A percentile compares a stretch with the other conserved stretches of the same genome.
Conservation (phyloP, 164 flowering plant genomes). For the Warburgia ugandensis region DNA sequence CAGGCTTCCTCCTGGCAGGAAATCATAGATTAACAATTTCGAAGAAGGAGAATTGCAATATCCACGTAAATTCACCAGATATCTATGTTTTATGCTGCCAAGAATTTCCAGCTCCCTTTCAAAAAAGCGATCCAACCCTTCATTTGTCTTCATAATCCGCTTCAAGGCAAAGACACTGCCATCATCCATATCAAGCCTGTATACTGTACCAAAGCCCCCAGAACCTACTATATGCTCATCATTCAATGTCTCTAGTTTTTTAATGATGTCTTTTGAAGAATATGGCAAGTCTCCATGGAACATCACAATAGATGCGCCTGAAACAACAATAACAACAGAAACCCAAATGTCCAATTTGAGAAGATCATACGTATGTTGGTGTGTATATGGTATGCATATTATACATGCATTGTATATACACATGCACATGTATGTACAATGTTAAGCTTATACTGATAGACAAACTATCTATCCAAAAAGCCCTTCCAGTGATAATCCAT, state of each 20-base stretch:
- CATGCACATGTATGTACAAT: background rate
- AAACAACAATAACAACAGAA: constrained; percentile 16
- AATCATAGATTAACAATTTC: constrained; percentile 86
- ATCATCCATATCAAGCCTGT: constrained; percentile 96
- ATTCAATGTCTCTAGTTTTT: constrained; percentile 70
- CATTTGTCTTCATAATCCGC: constrained; percentile 78
- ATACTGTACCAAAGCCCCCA: constrained; percentile 96
- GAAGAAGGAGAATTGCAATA: constrained; percentile 96
- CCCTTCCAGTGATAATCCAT: background rate
- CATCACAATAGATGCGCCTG: constrained; percentile 97
- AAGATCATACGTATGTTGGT: too few relatives aligned
- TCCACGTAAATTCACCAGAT: constrained; percentile 88
- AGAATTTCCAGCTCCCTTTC: constrained; percentile 98
- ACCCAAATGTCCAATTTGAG: background rate
- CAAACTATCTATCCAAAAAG: too few relatives aligned
- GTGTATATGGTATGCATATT: too few relatives aligned
- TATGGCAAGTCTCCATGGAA: constrained; percentile 98
- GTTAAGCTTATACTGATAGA: too few relatives aligned
- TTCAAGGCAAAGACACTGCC: constrained; percentile 91
- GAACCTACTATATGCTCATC: constrained; percentile 85
- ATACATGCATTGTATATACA: too few relatives aligned
- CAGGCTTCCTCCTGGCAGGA: constrained; percentile 83
- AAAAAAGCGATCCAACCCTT: constrained; percentile 85
- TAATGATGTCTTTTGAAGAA: constrained; percentile 88
- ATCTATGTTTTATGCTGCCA: constrained; percentile 92